phyloP scores from a whole-genome alignment of 2,329 filamentous ascomycete genomes.

The Hypoxylon sp. region DNA sequence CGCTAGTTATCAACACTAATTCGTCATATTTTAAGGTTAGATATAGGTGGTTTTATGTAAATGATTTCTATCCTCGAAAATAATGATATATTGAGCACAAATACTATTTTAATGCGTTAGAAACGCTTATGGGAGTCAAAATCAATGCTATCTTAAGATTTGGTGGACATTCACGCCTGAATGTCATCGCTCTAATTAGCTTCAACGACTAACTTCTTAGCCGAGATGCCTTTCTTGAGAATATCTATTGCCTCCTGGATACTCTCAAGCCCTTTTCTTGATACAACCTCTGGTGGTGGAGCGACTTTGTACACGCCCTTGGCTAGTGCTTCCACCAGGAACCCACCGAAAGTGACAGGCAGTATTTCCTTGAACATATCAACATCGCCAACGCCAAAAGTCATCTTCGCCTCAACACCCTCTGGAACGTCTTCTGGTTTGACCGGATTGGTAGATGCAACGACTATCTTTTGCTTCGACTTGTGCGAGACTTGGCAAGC shows the following conservation, averaged over 20 bases:
- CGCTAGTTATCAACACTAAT: no score
- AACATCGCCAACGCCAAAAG: slow-evolving; percentile 13
- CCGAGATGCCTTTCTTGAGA: slow-evolving; percentile 37
- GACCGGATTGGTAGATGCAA: slow-evolving; percentile 28
- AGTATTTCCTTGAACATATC: slow-evolving; percentile 25
- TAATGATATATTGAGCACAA: no score
- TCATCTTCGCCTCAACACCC: slow-evolving; percentile 26
- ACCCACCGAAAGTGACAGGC: slow-evolving; percentile 30
- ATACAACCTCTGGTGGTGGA: slow-evolving; percentile 21
- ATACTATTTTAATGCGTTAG: no score
- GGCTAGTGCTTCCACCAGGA: slow-evolving; percentile 27
- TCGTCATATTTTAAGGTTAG: no score
- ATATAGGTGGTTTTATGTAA: no score
- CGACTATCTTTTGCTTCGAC: slow-evolving; percentile 36
- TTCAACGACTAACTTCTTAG: slow-evolving; percentile 36
- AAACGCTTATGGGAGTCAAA: no score
- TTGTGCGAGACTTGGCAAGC: slow-evolving; percentile 34
- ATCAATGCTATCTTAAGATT: not conserved
- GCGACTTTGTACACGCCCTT: slow-evolving; percentile 30
- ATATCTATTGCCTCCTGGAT: slow-evolving; percentile 40
- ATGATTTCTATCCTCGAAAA: no score
- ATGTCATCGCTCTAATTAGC: not conserved
- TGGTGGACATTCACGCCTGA: not conserved
- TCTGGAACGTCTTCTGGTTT: slow-evolving; percentile 24
- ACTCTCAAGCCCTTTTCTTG: slow-evolving; percentile 26